These are phyloP conservation scores for Taphrina wiesneri DNA, from an alignment of 1,139 yeast species.

Conservation along the genomic window DNA sequence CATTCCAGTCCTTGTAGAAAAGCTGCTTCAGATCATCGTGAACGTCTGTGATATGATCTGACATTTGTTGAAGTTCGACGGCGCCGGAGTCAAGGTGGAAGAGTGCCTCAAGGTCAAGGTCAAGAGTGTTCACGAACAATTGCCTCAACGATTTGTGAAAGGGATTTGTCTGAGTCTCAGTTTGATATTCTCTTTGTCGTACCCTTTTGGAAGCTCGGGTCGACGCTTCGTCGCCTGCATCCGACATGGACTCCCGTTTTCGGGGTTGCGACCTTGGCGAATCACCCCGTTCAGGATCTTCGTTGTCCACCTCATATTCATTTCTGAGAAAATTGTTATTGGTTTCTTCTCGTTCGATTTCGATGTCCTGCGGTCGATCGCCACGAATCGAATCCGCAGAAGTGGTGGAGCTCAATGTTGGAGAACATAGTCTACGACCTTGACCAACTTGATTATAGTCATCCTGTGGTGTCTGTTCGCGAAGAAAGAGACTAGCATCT, in stretches of 20 bases:
- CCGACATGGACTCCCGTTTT: background rate
- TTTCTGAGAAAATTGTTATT: background rate
- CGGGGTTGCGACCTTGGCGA: background rate
- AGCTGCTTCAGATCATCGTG: slow-evolving; percentile 9
- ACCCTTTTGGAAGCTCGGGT: slow-evolving; percentile 9
- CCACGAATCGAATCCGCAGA: background rate
- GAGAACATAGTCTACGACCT: background rate
- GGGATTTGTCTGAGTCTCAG: background rate
- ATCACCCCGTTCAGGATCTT: background rate
- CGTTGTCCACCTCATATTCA: background rate
- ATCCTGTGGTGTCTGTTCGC: no score
- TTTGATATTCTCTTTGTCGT: background rate
- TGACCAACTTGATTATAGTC: background rate
- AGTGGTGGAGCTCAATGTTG: background rate
- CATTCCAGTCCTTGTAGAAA: slow-evolving; percentile 23
- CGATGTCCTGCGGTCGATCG: background rate
- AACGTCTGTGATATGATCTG: background rate
- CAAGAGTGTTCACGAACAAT: background rate
- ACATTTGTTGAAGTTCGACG: background rate
- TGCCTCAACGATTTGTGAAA: slow-evolving; percentile 12
- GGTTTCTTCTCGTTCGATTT: background rate
- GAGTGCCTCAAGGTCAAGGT: background rate
- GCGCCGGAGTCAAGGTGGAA: background rate
- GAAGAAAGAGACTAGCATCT: no score
- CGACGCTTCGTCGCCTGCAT: background rate